These are phyloP conservation scores for Cladophialophora chaetospira DNA, from an alignment of 2,329 filamentous ascomycete genomes.

Conservation along the genomic window DNA sequence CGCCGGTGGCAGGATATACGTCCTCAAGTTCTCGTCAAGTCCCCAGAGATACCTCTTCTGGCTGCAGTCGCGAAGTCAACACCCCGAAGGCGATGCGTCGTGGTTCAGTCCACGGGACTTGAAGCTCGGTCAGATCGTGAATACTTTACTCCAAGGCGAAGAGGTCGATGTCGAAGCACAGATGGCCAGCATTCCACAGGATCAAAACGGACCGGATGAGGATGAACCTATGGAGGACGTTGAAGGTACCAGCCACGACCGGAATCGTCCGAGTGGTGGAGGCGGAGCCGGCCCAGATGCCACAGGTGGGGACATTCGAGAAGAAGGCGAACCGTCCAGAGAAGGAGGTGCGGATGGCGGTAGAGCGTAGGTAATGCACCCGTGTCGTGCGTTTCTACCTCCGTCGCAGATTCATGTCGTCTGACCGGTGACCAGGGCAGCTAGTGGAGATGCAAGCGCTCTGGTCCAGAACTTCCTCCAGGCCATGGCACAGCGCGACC, in stretches of 20 bases:
- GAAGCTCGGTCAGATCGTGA: constrained; percentile 85
- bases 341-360: constrained; percentile 95
- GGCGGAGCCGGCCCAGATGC: constrained; percentile 84
- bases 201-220: constrained; percentile 59
- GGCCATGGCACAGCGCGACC: constrained; percentile 67
- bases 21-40: constrained; percentile 90
- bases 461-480: constrained; percentile 87
- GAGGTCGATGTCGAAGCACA: constrained; percentile 78
- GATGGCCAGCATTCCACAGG: constrained; percentile 62
- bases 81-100: constrained; percentile 66
- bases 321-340: constrained; percentile 84
- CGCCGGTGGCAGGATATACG: constrained; percentile 84
- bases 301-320: constrained; percentile 85
- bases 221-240: constrained; percentile 77
- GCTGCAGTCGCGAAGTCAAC: constrained; percentile 89
- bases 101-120: constrained; percentile 84
- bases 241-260: constrained; percentile 62
- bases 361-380: constrained; percentile 89
- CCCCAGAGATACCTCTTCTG: constrained; percentile 93
- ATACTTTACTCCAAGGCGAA: constrained; percentile 81
- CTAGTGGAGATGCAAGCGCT: constrained; percentile 69
- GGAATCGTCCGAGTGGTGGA: constrained; percentile 61
- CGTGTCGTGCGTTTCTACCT: constrained; percentile 15
- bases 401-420: constrained; percentile 28
- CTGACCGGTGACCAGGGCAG: constrained; percentile 60